A percentile compares a stretch with the other conserved stretches of the same genome.
Conservation (phyloP, 2,329 filamentous ascomycete species). For the Colletotrichum somersetense region DNA sequence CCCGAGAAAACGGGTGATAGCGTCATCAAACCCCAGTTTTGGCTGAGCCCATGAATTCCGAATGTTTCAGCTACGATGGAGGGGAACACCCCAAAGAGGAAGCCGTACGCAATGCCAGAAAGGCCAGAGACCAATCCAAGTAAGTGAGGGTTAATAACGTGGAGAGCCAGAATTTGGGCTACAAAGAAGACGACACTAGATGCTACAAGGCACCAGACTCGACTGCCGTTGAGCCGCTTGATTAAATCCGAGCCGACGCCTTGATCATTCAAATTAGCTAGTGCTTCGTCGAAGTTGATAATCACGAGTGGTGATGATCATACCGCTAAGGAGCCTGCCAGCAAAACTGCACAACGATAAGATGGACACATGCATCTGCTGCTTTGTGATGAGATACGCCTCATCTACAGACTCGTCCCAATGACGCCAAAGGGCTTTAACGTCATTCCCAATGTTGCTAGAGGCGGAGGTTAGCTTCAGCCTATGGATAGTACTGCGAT, state of each 20-base stretch:
- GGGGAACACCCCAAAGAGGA: slow-evolving; percentile 93
- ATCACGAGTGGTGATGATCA: slow-evolving; percentile 46
- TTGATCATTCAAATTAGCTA: slow-evolving; percentile 46
- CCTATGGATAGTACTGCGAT: not conserved
- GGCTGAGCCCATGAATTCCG: slow-evolving; percentile 87
- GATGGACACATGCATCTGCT: slow-evolving; percentile 93
- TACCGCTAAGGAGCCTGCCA: slow-evolving; percentile 83
- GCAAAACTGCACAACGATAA: slow-evolving; percentile 90
- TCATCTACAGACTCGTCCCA: slow-evolving; percentile 80
- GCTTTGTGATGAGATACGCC: slow-evolving; percentile 82
- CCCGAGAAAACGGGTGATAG: slow-evolving; percentile 88
- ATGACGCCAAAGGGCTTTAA: slow-evolving; percentile 87
- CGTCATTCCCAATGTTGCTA: slow-evolving; percentile 95
- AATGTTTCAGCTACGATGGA: slow-evolving; percentile 92
- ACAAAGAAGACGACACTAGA: slow-evolving; percentile 82
- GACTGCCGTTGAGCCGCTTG: slow-evolving; percentile 81
- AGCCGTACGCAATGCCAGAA: slow-evolving; percentile 91
- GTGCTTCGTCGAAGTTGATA: not conserved
- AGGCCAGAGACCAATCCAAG: slow-evolving; percentile 84
- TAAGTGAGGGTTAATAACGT: slow-evolving; percentile 80
- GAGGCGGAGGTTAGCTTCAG: slow-evolving; percentile 47
- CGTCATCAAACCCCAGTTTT: slow-evolving; percentile 98
- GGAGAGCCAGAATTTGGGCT: slow-evolving; percentile 82
- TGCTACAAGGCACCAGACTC: slow-evolving; percentile 90
- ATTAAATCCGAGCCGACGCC: slow-evolving; percentile 93